Base-by-base conservation (phyloP, 1,284 basidiomycete genomes). In the Marasmius sp. region DNA sequence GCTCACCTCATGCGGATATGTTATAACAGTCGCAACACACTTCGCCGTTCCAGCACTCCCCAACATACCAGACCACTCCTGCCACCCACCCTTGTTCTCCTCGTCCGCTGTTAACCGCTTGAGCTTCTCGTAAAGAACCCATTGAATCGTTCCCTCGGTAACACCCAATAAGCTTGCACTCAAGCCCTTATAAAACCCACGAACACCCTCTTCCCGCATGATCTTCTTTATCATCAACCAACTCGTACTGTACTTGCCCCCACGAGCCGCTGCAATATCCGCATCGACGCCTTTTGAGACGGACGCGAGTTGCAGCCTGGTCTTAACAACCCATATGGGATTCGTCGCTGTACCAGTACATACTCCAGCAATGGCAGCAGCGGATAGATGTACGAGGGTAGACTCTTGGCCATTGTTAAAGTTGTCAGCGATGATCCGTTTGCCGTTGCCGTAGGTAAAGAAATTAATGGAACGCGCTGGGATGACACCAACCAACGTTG, bases 321-420 rank as follows among this genome's bases (percentile, higher is more conserved):
- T 99, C 76, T 98, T 98, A 67, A 99, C 93, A 45, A 99, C 96
- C 97, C 97, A 99, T 51, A 99, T 97, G 0, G 97, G 97, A 73
- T 98, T 98, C 16, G 97, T 98, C 10, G 88, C 93, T 0, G 94
- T 92, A 0, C 95, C 86, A 0, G 97, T 99, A 36, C 85, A 81
- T 65, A 98, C 78, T 7, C 94, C 93, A 0, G 97, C 97, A 5
- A 89, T 72, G 0, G 94, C 92, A 0, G 96, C 97, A 0, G 97
- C 93, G 6, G 80, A 71, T 14, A 99, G 86, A 73, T 99, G 96
- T 0, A 99, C 88, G 63, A 86, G 83, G 0, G 92, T 83, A 72
- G 93, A 95, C 75, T 98, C 95, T 63, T 86, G 76, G 1, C 95
- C 93, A 27, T 87, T 69, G 71, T 96, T 94, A 77, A 98, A 94